These are phyloP conservation scores for Fomitopsis palustris DNA, from an alignment of 1,284 basidiomycete genomes.

Conservation along the genomic window DNA sequence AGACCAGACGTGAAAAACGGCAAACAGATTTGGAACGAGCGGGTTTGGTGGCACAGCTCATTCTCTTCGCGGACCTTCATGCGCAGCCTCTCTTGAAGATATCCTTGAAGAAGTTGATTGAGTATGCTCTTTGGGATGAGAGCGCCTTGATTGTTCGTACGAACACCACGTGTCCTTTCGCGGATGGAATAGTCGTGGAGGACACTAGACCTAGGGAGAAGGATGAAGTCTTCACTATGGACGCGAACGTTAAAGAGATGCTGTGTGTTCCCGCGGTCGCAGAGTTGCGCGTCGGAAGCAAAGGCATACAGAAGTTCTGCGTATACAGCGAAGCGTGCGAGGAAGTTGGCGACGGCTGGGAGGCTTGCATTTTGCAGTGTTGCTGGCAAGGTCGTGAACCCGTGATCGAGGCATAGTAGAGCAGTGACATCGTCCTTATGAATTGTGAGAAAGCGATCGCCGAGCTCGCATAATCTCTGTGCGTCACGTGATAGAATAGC, in stretches of 20 bases:
- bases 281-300: constrained; percentile 25
- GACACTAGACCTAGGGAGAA: constrained; percentile 24
- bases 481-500: constrained; percentile 28
- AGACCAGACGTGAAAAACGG: constrained; percentile 33
- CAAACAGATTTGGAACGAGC: constrained; percentile 11
- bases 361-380: constrained; percentile 11
- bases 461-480: constrained; percentile 14
- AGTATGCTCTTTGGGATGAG: constrained; percentile 14
- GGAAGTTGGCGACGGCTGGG: constrained; percentile 22
- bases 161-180: not conserved
- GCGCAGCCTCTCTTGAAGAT: constrained; percentile 27
- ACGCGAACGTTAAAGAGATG: constrained; percentile 37
- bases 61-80: constrained; percentile 33
- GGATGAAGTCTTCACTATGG: constrained; percentile 23
- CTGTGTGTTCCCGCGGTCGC: constrained; percentile 19
- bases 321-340: constrained; percentile 29
- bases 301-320: constrained; percentile 29
- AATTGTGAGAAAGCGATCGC: constrained; percentile 5
- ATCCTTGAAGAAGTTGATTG: constrained; percentile 14
- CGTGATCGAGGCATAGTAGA: constrained; percentile 37
- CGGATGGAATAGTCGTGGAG: constrained; percentile 2
- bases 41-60: constrained; percentile 21
- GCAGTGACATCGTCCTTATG: not conserved
- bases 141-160: constrained; percentile 7
- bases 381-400: constrained; percentile 24